Base-by-base conservation (phyloP, 345 rosid genomes). In the Limnanthes douglasii region DNA sequence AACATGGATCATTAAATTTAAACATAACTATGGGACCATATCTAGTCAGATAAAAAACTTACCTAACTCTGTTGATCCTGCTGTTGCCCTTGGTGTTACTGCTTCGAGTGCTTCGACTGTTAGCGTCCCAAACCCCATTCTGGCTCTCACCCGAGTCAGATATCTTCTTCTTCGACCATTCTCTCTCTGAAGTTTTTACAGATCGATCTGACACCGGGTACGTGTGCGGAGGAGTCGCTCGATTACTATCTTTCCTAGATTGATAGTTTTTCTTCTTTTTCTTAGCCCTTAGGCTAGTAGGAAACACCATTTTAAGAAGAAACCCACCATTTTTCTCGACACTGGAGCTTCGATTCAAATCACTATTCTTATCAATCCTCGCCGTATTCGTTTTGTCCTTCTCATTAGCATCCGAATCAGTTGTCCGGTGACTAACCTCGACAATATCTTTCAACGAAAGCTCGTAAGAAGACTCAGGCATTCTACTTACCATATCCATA, bases 381-480 rank as follows among this genome's bases (percentile, higher is more conserved):
- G 15, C 14, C 48, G 15, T 50, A 38, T 12, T 35, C 5, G 4
- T 35, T 19, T 29, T 56, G 23, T 22, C 1, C 21, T 51, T 36
- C 20, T 56, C 56, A 21, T 53, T 59, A 0, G 33, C 41, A n/a
- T n/a, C n/a, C n/a, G n/a, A n/a, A n/a, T n/a, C n/a, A n/a, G n/a
- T n/a, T n/a, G n/a, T n/a, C n/a, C n/a, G n/a, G n/a, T n/a, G n/a
- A 10, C 34, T 65, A 1, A 37, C 34, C 39, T 86, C 93, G 6
- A 86, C 93, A 12, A 86, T 59, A 70, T 82, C 97, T 40, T 43
- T 86, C 53, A 82, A 51, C 8, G 97, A 62, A 24, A 86, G 74
- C 60, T 86, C 97, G 53, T 81, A 81, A 48, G 77, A 78, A 8
- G 93, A 68, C 57, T 86, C 97, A 0, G 93, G 85, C 94, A 86